These are phyloP conservation scores for Glebionis coronaria DNA, from an alignment of 129 eudicot genomes.

Conservation along the genomic window DNA sequence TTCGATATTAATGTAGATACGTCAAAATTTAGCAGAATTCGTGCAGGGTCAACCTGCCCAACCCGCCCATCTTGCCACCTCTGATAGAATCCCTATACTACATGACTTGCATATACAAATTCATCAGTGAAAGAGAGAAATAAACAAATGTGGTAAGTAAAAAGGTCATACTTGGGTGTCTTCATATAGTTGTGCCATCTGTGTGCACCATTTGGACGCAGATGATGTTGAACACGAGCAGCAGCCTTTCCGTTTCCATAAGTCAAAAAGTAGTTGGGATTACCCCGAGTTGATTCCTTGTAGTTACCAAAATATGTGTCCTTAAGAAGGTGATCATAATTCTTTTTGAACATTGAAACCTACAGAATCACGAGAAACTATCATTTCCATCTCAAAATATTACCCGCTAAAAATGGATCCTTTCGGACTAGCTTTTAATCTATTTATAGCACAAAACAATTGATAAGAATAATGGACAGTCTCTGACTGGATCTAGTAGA, in stretches of 20 bases:
- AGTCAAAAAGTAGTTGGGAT: slow-evolving; percentile 92
- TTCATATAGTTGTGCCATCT: slow-evolving; percentile 98
- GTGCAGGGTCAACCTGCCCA: too few relatives aligned
- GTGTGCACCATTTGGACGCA: slow-evolving; percentile 98
- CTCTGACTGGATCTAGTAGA: background rate
- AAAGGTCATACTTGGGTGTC: slow-evolving; percentile 53
- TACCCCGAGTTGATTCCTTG: slow-evolving; percentile 89
- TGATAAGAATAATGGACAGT: slow-evolving; percentile 1
- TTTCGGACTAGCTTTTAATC: background rate
- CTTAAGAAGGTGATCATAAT: slow-evolving; percentile 84
- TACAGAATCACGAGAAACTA: slow-evolving; percentile 20
- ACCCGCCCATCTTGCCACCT: background rate
- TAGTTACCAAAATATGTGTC: slow-evolving; percentile 86
- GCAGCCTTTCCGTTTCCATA: slow-evolving; percentile 96
- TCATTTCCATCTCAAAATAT: background rate
- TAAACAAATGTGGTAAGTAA: background rate
- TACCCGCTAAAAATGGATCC: background rate
- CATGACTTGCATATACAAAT: background rate
- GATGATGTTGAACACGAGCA: slow-evolving; percentile 85
- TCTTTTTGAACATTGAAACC: slow-evolving; percentile 98
- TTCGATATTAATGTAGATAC: too few relatives aligned
- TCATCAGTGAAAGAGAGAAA: background rate
- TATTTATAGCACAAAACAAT: slow-evolving; percentile 10
- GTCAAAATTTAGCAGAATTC: too few relatives aligned
- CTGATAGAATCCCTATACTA: background rate